A percentile compares a stretch with the other conserved stretches of the same genome.
Conservation (phyloP, 306 rosid genomes). For the Lathyrus oleraceus region DNA sequence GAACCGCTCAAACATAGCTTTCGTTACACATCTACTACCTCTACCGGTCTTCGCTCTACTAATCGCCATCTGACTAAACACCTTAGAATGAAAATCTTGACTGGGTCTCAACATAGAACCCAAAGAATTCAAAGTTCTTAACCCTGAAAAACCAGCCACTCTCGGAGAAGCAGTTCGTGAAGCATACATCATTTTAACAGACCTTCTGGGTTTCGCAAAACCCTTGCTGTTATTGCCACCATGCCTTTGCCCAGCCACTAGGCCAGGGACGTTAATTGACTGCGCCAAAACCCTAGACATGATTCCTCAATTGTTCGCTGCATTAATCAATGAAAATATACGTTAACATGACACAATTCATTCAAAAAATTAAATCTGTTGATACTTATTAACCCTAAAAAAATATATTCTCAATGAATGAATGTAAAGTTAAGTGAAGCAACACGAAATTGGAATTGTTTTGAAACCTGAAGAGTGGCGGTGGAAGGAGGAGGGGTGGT, state of each 20-base stretch:
- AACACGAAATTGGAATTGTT: too few relatives aligned
- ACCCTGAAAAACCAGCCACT: slow-evolving; percentile 65
- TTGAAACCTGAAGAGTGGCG: too few relatives aligned
- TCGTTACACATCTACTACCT: slow-evolving; percentile 65
- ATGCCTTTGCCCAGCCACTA: slow-evolving; percentile 52
- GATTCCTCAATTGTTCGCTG: slow-evolving; percentile 39
- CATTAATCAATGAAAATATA: background rate
- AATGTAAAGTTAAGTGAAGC: too few relatives aligned
- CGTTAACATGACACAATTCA: slow-evolving; percentile 7
- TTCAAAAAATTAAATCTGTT: background rate
- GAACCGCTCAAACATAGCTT: slow-evolving; percentile 97
- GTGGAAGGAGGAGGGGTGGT: too few relatives aligned
- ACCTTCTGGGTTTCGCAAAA: slow-evolving; percentile 52
- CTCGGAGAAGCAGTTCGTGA: slow-evolving; percentile 49
- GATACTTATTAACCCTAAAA: background rate
- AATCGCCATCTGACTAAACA: slow-evolving; percentile 47
- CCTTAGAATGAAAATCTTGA: slow-evolving; percentile 59
- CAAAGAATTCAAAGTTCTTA: slow-evolving; percentile 62
- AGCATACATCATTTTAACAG: slow-evolving; percentile 57
- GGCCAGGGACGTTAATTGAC: slow-evolving; percentile 64
- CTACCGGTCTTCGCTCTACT: slow-evolving; percentile 37
- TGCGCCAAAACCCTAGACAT: slow-evolving; percentile 89
- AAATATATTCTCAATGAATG: too few relatives aligned
- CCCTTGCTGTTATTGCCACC: slow-evolving; percentile 50
- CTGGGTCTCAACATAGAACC: slow-evolving; percentile 56